These are phyloP conservation scores for Recurvomyces mirabilis DNA, from an alignment of 495 filamentous ascomycete species.

Conservation along the genomic window DNA sequence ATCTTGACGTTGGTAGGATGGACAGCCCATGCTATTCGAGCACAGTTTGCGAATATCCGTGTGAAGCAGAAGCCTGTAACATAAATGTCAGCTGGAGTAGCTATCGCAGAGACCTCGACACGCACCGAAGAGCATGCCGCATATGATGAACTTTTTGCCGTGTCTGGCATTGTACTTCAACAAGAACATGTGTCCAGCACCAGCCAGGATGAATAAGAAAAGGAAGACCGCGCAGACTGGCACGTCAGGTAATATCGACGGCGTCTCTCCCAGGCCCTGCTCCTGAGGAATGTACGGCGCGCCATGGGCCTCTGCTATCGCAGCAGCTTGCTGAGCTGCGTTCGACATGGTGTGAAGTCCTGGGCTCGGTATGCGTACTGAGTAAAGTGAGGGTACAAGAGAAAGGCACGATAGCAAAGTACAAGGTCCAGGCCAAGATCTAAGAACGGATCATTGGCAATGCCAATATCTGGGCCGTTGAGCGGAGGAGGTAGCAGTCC, in stretches of 20 bases:
- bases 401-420: too few relatives aligned
- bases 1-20: conserved; percentile 21
- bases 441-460: too few relatives aligned
- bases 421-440: too few relatives aligned
- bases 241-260: conserved; percentile 27
- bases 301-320: conserved; percentile 8
- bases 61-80: conserved; percentile 30
- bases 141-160: conserved; percentile 34
- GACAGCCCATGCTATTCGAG: conserved; percentile 25
- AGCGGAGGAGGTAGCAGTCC: too few relatives aligned
- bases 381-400: too few relatives aligned
- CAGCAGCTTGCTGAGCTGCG: not conserved
- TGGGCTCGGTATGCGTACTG: too few relatives aligned
- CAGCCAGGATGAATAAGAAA: conserved; percentile 26
- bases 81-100: not conserved
- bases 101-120: not conserved
- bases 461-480: too few relatives aligned
- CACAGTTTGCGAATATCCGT: conserved; percentile 23
- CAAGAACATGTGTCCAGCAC: conserved; percentile 22
- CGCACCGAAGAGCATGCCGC: conserved; percentile 52
- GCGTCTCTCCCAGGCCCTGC: conserved; percentile 23
- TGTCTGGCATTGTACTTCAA: conserved; percentile 21
- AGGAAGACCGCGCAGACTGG: conserved; percentile 28
- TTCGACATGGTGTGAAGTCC: too few relatives aligned
- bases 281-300: conserved; percentile 29